Conservation (phyloP, 2,329 filamentous ascomycete species). For the Torrubiella hemipterigena region DNA sequence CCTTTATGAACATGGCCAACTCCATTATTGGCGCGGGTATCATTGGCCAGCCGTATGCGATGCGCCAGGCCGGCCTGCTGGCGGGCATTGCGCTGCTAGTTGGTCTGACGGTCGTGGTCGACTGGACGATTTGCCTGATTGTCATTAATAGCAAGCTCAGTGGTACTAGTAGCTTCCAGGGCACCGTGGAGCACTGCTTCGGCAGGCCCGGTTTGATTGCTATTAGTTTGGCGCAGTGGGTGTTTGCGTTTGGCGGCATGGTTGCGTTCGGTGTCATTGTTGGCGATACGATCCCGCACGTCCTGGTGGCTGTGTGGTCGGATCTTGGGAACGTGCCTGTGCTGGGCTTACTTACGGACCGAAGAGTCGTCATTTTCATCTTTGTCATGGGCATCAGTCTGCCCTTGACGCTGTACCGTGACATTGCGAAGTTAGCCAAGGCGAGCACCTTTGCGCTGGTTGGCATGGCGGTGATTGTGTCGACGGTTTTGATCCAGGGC, state of each 20-base stretch:
- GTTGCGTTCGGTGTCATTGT: conserved; percentile 96
- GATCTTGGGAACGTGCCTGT: conserved; percentile 60
- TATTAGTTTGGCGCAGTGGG: conserved; percentile 86
- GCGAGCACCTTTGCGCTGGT: conserved; percentile 86
- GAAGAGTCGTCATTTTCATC: conserved; percentile 75
- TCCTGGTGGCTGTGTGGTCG: conserved; percentile 73
- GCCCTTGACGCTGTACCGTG: conserved; percentile 83
- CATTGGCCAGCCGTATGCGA: conserved; percentile 87
- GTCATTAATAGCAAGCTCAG: conserved; percentile 96
- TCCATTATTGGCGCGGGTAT: conserved; percentile 79
- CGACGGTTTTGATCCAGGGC: conserved; percentile 80
- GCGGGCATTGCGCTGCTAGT: conserved; percentile 71
- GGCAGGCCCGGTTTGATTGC: conserved; percentile 78
- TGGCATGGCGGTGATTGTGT: conserved; percentile 83
- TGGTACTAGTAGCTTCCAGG: conserved; percentile 87
- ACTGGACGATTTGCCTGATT: conserved; percentile 97
- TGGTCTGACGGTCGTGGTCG: conserved; percentile 68
- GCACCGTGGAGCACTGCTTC: conserved; percentile 92
- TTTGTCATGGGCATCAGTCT: conserved; percentile 80
- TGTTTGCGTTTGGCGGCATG: conserved; percentile 98
- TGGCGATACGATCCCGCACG: conserved; percentile 89
- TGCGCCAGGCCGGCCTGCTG: conserved; percentile 78
- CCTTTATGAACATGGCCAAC: conserved; percentile 99
- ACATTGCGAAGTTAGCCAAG: conserved; percentile 97
- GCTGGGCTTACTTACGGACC: conserved; percentile 69